phyloP scores from a whole-genome alignment of 1,139 yeast species.

The Hanseniaspora gamundiae region DNA sequence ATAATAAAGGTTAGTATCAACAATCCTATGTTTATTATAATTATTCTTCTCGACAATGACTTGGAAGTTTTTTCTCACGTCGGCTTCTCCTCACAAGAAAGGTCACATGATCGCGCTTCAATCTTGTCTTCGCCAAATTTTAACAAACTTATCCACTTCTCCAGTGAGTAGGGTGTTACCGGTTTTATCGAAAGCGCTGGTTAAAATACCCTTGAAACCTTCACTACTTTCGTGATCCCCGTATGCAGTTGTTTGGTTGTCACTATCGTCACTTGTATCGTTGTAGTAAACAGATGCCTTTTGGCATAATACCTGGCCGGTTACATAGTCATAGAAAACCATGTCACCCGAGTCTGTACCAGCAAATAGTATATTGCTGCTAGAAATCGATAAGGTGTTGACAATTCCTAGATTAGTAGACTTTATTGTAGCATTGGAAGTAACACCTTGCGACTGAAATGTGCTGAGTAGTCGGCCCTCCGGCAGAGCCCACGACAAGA shows the following conservation, averaged over 20 bases:
- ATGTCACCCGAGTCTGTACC: conserved; percentile 80
- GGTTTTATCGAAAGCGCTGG: conserved; percentile 65
- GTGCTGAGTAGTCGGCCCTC: conserved; percentile 57
- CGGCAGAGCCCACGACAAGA: conserved; percentile 78
- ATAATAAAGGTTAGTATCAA: too few relatives aligned
- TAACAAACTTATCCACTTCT: conserved; percentile 81
- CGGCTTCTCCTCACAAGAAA: too few relatives aligned
- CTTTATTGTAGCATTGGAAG: too few relatives aligned
- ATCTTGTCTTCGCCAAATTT: conserved; percentile 50
- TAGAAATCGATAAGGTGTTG: conserved; percentile 57
- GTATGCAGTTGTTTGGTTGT: neutral
- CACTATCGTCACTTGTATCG: neutral
- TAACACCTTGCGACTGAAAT: conserved; percentile 28
- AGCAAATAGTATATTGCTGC: conserved; percentile 58
- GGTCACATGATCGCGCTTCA: neutral
- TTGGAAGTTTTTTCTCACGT: neutral
- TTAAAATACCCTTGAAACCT: conserved; percentile 60
- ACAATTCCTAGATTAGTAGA: conserved; percentile 36
- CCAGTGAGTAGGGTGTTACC: conserved; percentile 78
- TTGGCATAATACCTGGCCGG: conserved; percentile 36
- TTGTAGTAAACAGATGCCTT: neutral
- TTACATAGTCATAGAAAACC: conserved; percentile 66
- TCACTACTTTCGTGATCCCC: conserved; percentile 38
- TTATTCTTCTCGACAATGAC: too few relatives aligned
- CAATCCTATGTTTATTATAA: too few relatives aligned